phyloP scores from a whole-genome alignment of 805 yeast genomes.

The Ogataea populi-albae region DNA sequence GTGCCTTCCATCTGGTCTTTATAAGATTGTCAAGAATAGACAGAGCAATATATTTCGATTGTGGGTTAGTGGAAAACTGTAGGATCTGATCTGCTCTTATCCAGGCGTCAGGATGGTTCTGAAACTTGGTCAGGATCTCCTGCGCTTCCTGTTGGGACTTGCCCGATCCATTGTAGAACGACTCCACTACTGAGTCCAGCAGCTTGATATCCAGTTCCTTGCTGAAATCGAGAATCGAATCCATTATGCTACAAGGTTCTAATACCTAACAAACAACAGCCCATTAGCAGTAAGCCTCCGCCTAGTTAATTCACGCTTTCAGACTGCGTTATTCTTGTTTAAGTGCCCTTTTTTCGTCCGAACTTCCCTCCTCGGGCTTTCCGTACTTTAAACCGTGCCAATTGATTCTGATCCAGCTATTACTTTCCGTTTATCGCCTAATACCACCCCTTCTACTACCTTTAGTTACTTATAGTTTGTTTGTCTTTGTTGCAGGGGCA shows the following conservation, averaged over 20 bases:
- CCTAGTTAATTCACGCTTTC: background rate
- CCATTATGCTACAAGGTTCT: constrained; percentile 51
- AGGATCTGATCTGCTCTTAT: constrained; percentile 86
- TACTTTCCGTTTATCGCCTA: too few species aligned
- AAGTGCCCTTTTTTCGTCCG: constrained; percentile 1
- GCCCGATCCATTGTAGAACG: constrained; percentile 80
- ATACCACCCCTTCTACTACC: too few species aligned
- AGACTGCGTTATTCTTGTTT: background rate
- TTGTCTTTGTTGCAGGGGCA: constrained; percentile 19
- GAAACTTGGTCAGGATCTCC: constrained; percentile 70
- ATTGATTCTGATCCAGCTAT: too few species aligned
- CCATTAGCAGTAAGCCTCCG: too few species aligned
- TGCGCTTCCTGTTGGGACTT: constrained; percentile 72
- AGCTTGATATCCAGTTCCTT: constrained; percentile 75
- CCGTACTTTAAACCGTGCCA: too few species aligned
- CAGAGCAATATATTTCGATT: constrained; percentile 88
- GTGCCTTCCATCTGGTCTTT: constrained; percentile 88
- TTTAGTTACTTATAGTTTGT: constrained; percentile 11
- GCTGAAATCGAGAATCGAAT: constrained; percentile 80
- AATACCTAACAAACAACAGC: background rate
- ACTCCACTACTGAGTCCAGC: constrained; percentile 80
- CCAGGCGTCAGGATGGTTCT: constrained; percentile 96
- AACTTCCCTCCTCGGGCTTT: background rate
- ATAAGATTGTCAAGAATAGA: constrained; percentile 87
- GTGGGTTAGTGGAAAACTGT: constrained; percentile 73